Percentiles rank a stretch among this genome's conserved stretches.
phyloP scores from a whole-genome alignment of 257 asterid species.

The Dorcoceras hygrometricum region DNA sequence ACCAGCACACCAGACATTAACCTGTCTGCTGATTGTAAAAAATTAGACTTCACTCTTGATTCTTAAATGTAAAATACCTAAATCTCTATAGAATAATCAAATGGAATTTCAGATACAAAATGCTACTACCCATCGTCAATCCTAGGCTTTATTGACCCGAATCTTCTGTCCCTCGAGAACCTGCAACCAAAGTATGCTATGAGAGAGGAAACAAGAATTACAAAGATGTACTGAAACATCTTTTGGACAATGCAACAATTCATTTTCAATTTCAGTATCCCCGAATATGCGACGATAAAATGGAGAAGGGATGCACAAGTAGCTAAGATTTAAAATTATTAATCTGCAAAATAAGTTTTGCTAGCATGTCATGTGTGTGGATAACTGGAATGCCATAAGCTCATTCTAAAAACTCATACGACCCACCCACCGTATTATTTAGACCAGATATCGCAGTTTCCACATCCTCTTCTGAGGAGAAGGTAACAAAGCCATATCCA shows the following conservation, averaged over 20 bases:
- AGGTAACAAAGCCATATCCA: constrained; percentile 86
- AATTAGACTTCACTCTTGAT: too few relatives aligned
- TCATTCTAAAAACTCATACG: background rate
- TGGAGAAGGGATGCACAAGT: background rate
- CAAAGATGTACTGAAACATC: background rate
- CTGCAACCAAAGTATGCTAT: constrained; percentile 37
- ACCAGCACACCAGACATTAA: background rate
- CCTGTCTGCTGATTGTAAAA: too few relatives aligned
- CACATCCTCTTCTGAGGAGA: constrained; percentile 82
- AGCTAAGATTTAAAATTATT: background rate
- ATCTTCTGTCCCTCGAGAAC: constrained; percentile 85
- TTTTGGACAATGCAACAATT: background rate
- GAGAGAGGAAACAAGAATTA: background rate
- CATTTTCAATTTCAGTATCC: background rate
- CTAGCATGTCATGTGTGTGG: background rate
- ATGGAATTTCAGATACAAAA: too few relatives aligned
- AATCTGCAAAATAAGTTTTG: background rate
- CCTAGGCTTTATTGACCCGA: constrained; percentile 83
- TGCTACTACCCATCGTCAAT: background rate
- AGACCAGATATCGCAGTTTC: constrained; percentile 80
- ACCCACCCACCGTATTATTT: constrained; percentile 52
- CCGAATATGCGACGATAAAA: background rate
- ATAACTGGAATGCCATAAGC: background rate
- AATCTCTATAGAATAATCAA: background rate
- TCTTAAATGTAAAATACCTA: too few relatives aligned